These are phyloP conservation scores for Plantago elongata DNA, from an alignment of 257 asterid genomes.

Conservation along the genomic window DNA sequence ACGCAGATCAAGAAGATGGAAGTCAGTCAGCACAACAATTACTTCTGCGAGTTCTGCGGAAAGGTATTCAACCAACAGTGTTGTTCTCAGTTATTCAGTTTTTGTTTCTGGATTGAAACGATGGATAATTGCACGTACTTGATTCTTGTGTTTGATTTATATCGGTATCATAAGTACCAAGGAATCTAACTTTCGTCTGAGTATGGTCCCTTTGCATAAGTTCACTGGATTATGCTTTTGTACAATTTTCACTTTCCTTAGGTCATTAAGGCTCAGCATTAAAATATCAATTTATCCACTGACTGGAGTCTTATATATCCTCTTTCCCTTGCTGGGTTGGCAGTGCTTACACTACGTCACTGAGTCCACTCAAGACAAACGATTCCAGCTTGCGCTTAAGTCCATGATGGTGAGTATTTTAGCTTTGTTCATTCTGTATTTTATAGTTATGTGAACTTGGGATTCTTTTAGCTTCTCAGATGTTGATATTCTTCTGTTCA, in stretches of 20 bases:
- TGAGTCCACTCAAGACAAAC: slow-evolving; percentile 34
- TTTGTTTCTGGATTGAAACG: no score
- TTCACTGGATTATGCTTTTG: neutral
- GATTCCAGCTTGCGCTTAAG: slow-evolving; percentile 33
- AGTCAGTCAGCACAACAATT: slow-evolving; percentile 55
- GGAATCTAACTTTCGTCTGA: no score
- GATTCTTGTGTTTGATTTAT: no score
- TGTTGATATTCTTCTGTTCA: neutral
- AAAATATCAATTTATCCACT: neutral
- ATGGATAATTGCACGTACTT: no score
- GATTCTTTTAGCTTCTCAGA: slow-evolving; percentile 9
- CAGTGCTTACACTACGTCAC: slow-evolving; percentile 54
- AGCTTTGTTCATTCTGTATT: slow-evolving; percentile 12
- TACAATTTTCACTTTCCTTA: neutral
- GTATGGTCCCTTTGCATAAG: no score
- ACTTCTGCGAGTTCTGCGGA: slow-evolving; percentile 49
- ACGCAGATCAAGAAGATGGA: slow-evolving; percentile 64
- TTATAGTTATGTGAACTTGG: neutral
- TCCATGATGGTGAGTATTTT: slow-evolving; percentile 35
- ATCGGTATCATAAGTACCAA: no score
- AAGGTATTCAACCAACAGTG: slow-evolving; percentile 26
- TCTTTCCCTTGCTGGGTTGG: slow-evolving; percentile 20
- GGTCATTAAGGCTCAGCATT: slow-evolving; percentile 20
- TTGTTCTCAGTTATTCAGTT: no score
- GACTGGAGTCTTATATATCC: slow-evolving; percentile 18